These are phyloP conservation scores for Pterulicium gracile DNA, from an alignment of 1,284 basidiomycete genomes.

Conservation along the genomic window DNA sequence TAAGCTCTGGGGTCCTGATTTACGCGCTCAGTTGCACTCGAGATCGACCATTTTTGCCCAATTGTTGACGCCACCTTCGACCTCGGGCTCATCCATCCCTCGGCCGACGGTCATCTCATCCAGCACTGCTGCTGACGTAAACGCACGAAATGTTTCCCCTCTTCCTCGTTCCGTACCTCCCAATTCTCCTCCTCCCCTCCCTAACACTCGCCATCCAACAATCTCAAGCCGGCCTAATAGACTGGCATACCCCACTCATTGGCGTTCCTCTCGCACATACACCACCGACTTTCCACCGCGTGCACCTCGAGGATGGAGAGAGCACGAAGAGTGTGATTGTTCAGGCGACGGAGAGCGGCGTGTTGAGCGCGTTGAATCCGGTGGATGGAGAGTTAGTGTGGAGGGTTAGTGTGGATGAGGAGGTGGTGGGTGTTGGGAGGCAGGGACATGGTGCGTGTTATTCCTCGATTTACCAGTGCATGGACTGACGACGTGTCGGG, in stretches of 20 bases:
- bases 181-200: slow-evolving; percentile 5
- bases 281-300: slow-evolving; percentile 45
- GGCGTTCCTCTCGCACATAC: slow-evolving; percentile 55
- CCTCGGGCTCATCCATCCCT: no score
- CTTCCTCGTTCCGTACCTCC: slow-evolving; percentile 5
- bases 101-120: no score
- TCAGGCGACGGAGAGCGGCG: slow-evolving; percentile 66
- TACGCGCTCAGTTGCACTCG: no score
- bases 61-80: no score
- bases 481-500: background rate
- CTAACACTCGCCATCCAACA: slow-evolving; percentile 41
- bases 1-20: no score
- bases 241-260: slow-evolving; percentile 75
- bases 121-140: no score
- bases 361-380: slow-evolving; percentile 68
- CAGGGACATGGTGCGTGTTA: slow-evolving; percentile 44
- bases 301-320: slow-evolving; percentile 18
- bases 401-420: slow-evolving; percentile 63
- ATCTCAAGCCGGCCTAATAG: slow-evolving; percentile 72
- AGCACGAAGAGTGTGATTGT: slow-evolving; percentile 45
- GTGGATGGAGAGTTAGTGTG: slow-evolving; percentile 66
- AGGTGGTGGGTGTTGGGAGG: slow-evolving; percentile 59
- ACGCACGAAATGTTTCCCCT: background rate
- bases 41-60: no score
- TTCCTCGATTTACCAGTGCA: background rate